phyloP scores from a whole-genome alignment of 257 asterid species.

The Nicotiana knightiana region DNA sequence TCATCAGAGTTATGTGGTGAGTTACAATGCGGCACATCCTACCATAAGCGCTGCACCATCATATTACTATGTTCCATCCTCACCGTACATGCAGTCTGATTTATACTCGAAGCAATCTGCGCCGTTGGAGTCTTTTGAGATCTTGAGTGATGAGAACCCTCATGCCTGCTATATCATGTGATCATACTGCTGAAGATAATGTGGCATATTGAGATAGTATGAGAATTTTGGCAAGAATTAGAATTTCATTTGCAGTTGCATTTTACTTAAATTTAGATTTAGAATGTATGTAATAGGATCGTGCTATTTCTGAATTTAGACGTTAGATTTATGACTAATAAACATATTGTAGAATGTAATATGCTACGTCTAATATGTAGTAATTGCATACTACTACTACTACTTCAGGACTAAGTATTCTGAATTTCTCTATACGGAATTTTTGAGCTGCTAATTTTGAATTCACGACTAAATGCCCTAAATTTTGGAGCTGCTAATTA shows the following conservation, averaged over 20 bases:
- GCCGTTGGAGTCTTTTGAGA: slow-evolving; percentile 58
- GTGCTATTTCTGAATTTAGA: neutral
- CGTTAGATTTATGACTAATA: neutral
- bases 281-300: neutral
- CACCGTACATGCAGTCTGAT: slow-evolving; percentile 35
- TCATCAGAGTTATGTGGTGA: slow-evolving; percentile 39
- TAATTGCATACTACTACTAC: neutral
- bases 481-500: no score
- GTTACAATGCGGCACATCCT: slow-evolving; percentile 58
- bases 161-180: slow-evolving; percentile 63
- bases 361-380: neutral
- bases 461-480: no score
- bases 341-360: neutral
- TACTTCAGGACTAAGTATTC: no score
- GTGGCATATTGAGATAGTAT: neutral
- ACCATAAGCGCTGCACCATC: slow-evolving; percentile 31
- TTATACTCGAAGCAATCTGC: slow-evolving; percentile 19
- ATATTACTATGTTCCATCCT: slow-evolving; percentile 41
- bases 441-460: no score
- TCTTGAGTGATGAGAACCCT: slow-evolving; percentile 80
- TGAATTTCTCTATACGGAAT: no score
- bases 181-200: slow-evolving; percentile 7
- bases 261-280: neutral
- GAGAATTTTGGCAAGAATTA: neutral
- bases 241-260: neutral